phyloP scores from a whole-genome alignment of 1,284 basidiomycete genomes.

The Malassezia equina region DNA sequence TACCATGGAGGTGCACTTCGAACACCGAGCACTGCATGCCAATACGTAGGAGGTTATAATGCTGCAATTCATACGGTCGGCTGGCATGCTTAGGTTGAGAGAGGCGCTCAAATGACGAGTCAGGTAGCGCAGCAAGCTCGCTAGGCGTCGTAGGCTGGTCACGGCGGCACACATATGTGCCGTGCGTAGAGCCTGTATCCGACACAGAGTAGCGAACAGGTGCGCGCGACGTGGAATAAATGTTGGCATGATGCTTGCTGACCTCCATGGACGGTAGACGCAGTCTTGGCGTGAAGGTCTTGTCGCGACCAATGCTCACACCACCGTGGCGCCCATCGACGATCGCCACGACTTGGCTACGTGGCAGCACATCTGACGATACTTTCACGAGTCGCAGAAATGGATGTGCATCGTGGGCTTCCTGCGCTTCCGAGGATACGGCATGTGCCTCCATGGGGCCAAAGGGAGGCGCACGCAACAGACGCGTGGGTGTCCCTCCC shows the following conservation, averaged over 20 bases:
- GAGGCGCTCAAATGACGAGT: conserved; percentile 7
- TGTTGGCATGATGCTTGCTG: conserved; percentile 25
- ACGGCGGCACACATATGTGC: conserved; percentile 13
- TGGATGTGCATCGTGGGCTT: neutral
- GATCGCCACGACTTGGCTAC: conserved; percentile 15
- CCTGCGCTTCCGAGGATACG: neutral
- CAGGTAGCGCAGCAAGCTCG: neutral
- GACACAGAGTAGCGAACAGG: conserved; percentile 12
- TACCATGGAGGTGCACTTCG: conserved; percentile 17
- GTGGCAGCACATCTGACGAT: conserved; percentile 17
- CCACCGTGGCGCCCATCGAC: conserved; percentile 14
- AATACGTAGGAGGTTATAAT: conserved; percentile 16
- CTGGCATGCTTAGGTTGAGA: conserved; percentile 18
- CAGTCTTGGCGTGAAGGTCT: conserved; percentile 19
- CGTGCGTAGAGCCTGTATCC: conserved; percentile 24
- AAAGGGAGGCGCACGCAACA: neutral
- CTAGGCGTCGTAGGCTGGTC: neutral
- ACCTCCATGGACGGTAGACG: conserved; percentile 24
- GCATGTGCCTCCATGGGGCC: neutral
- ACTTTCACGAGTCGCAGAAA: conserved; percentile 22
- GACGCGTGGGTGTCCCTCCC: neutral
- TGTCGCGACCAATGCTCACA: conserved; percentile 19
- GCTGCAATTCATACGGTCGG: conserved; percentile 8
- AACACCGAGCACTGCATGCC: conserved; percentile 13
- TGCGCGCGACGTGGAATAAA: conserved; percentile 11